Evolutionary conservation across 2,329 filamentous ascomycete species (phyloP).

Genomic region (Alternaria sp.): DNA sequence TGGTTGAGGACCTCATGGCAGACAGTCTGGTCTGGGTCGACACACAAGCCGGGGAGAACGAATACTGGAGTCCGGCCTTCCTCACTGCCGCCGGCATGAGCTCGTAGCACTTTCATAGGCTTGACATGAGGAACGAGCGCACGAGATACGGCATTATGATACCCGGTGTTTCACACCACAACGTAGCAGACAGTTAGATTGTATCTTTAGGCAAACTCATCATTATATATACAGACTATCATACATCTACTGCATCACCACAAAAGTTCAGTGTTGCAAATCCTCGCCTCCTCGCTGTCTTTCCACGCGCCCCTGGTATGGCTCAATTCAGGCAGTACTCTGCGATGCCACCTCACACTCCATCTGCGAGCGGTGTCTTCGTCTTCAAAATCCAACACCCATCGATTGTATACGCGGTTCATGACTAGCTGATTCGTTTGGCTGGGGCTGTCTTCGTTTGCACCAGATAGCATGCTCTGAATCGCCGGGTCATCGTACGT

Average conservation of each 20-base stretch:
- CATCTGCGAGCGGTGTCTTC: conserved; percentile 61
- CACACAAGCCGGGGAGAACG: conserved; percentile 80
- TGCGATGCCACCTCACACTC: conserved; percentile 59
- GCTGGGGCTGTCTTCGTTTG: conserved; percentile 14
- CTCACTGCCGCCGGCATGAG: conserved; percentile 53
- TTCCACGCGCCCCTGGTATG: conserved; percentile 27
- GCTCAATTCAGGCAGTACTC: conserved; percentile 48
- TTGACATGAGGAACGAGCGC: neutral
- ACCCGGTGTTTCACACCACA: conserved; percentile 15
- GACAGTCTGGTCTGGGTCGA: conserved; percentile 96
- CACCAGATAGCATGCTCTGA: conserved; percentile 16
- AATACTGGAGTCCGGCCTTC: conserved; percentile 90
- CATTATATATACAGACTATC: neutral
- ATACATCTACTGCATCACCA: conserved; percentile 47
- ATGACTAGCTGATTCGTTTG: conserved; percentile 37
- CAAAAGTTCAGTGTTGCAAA: conserved; percentile 56
- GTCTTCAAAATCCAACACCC: conserved; percentile 64
- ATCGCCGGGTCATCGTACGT: conserved; percentile 25
- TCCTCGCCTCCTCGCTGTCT: conserved; percentile 46
- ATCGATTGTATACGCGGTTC: conserved; percentile 52
- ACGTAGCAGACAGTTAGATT: neutral
- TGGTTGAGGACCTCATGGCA: conserved; percentile 85
- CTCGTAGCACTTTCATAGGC: neutral
- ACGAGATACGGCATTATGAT: conserved; percentile 12
- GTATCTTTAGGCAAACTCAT: neutral